phyloP scores from a whole-genome alignment of 495 filamentous ascomycete species.

The Friedmanniomyces endolithicus region DNA sequence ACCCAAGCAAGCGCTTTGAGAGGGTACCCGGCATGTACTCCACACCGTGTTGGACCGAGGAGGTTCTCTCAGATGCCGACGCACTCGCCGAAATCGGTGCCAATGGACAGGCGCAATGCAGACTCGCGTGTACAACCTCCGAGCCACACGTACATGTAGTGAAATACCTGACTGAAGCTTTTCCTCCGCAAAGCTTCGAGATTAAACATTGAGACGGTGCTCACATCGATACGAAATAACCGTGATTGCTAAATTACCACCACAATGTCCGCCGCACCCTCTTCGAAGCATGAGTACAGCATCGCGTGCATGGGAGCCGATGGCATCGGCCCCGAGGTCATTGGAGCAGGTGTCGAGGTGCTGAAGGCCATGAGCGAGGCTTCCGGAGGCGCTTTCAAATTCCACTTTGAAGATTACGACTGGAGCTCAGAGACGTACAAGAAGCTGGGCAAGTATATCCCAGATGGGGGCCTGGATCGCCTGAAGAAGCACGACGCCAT shows the following conservation, averaged over 20 bases:
- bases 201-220: neutral
- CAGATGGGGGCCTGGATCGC: conserved; percentile 27
- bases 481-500: conserved; percentile 32
- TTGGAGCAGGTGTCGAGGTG: conserved; percentile 28
- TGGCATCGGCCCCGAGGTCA: conserved; percentile 33
- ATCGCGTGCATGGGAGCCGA: conserved; percentile 32
- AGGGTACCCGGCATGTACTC: too few species aligned
- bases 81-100: neutral
- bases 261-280: conserved; percentile 4
- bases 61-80: neutral
- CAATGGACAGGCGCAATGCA: neutral
- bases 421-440: conserved; percentile 29
- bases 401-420: conserved; percentile 29
- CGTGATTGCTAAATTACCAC: neutral
- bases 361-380: conserved; percentile 25
- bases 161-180: neutral
- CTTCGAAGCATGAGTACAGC: conserved; percentile 12
- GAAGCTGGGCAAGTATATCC: conserved; percentile 30
- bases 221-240: too few species aligned
- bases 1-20: too few species aligned
- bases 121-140: neutral
- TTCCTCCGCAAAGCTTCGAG: neutral
- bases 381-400: conserved; percentile 21
- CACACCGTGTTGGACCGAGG: neutral
- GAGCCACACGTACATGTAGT: neutral